phyloP scores from a whole-genome alignment of 495 filamentous ascomycete genomes.

The Cryomyces antarcticus region DNA sequence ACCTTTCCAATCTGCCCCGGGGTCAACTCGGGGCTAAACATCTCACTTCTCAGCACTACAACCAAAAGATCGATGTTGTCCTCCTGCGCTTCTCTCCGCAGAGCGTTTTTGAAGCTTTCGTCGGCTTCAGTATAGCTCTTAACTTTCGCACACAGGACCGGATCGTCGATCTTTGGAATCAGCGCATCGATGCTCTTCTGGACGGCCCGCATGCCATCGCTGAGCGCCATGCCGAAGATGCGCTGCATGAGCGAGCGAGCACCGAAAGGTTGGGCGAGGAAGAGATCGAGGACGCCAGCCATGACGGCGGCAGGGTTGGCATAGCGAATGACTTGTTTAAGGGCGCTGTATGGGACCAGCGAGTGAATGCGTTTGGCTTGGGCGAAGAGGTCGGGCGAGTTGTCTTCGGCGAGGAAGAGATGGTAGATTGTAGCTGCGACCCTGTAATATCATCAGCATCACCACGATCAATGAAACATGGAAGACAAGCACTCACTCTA shows the following conservation, averaged over 20 bases:
- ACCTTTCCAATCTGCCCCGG: conserved; percentile 58
- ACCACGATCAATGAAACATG: not conserved
- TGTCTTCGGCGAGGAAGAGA: conserved; percentile 92
- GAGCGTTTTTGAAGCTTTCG: conserved; percentile 48
- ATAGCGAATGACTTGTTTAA: conserved; percentile 93
- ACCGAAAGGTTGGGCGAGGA: conserved; percentile 86
- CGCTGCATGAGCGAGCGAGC: conserved; percentile 76
- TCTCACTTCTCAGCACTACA: conserved; percentile 54
- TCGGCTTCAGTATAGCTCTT: conserved; percentile 55
- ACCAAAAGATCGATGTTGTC: conserved; percentile 73
- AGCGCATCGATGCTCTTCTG: conserved; percentile 72
- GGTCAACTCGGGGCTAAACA: conserved; percentile 45
- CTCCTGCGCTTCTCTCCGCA: conserved; percentile 45
- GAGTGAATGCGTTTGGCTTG: conserved; percentile 87
- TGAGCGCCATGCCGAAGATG: conserved; percentile 76
- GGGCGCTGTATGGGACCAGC: conserved; percentile 69
- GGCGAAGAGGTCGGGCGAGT: conserved; percentile 86
- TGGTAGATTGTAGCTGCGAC: conserved; percentile 94
- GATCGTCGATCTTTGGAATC: conserved; percentile 51
- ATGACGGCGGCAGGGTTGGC: conserved; percentile 94
- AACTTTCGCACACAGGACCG: conserved; percentile 61
- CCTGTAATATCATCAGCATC: conserved; percentile 11
- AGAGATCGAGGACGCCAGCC: conserved; percentile 78
- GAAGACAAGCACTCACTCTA: conserved; percentile 34
- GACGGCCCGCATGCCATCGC: conserved; percentile 69